These are phyloP conservation scores for Pseudonectria foliicola DNA, from an alignment of 2,329 filamentous ascomycete species.

Conservation along the genomic window DNA sequence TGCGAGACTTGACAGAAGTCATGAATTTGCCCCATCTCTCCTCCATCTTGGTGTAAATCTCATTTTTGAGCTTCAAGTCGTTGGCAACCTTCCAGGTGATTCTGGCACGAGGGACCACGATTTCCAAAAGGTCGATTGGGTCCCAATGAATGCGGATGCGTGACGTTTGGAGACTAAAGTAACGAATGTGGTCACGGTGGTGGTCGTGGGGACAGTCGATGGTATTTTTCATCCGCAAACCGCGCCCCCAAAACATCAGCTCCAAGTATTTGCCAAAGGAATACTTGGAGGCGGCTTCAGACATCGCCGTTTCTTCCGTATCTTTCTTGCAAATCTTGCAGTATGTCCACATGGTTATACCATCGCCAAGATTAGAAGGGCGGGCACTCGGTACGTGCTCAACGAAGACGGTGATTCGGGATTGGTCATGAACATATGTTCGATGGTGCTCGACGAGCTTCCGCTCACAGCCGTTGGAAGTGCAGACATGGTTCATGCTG, in stretches of 20 bases:
- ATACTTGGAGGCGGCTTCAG: constrained; percentile 91
- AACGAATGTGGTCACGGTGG: constrained; percentile 84
- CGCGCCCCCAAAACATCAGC: constrained; percentile 88
- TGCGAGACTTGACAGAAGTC: constrained; percentile 71
- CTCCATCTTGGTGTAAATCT: constrained; percentile 75
- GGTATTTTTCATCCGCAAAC: constrained; percentile 65
- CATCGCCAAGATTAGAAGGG: constrained; percentile 41
- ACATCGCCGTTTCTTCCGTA: constrained; percentile 85
- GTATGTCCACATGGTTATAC: constrained; percentile 95
- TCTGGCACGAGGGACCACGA: constrained; percentile 80
- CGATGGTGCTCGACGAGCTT: constrained; percentile 89
- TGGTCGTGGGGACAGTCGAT: constrained; percentile 81
- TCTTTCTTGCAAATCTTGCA: constrained; percentile 90
- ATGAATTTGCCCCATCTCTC: constrained; percentile 83
- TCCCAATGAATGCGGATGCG: constrained; percentile 89
- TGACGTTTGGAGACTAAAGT: constrained; percentile 82
- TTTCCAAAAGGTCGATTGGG: constrained; percentile 84
- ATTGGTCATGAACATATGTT: constrained; percentile 94
- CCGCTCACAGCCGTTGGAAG: constrained; percentile 76
- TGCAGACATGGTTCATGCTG: constrained; percentile 68
- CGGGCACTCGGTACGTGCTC: constrained; percentile 48
- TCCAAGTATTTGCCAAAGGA: constrained; percentile 99
- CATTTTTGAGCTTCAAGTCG: constrained; percentile 86
- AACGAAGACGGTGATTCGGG: constrained; percentile 85
- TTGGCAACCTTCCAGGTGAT: constrained; percentile 98